These are phyloP conservation scores for Oxyria digyna DNA, from an alignment of 148 eudicot species.

Conservation along the genomic window DNA sequence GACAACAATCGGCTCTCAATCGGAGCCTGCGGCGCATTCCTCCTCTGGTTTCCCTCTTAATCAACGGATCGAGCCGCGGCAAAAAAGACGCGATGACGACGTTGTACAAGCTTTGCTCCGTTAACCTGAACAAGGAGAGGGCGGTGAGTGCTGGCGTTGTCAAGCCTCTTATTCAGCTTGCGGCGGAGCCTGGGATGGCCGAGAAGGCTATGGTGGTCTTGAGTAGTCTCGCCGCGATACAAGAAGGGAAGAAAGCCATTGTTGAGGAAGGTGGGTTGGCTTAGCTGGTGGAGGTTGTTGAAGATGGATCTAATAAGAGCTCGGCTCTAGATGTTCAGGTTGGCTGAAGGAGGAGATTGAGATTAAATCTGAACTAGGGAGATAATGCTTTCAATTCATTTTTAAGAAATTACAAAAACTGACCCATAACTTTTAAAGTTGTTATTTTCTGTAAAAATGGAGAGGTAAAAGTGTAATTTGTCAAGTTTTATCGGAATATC, in stretches of 20 bases:
- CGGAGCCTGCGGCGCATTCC: slow-evolving; percentile 89
- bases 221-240: slow-evolving; percentile 55
- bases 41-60: slow-evolving; percentile 50
- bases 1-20: slow-evolving; percentile 65
- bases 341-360: too few relatives aligned
- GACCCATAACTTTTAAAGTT: too few relatives aligned
- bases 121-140: slow-evolving; percentile 58
- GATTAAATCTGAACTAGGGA: too few relatives aligned
- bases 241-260: slow-evolving; percentile 40
- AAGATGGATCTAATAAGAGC: slow-evolving; percentile 58
- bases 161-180: slow-evolving; percentile 54
- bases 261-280: slow-evolving; percentile 74
- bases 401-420: too few relatives aligned
- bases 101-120: slow-evolving; percentile 62
- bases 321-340: too few relatives aligned
- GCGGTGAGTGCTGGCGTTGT: slow-evolving; percentile 77
- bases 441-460: too few relatives aligned
- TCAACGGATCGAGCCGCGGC: slow-evolving; percentile 49
- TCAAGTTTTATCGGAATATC: too few relatives aligned
- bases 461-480: too few relatives aligned
- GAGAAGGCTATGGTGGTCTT: slow-evolving; percentile 90
- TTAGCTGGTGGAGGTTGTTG: slow-evolving; percentile 73
- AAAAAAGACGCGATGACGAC: slow-evolving; percentile 88
- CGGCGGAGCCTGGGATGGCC: slow-evolving; percentile 52
- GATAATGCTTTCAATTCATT: too few relatives aligned